These are phyloP conservation scores for Neurospora sublineolata DNA, from an alignment of 495 filamentous ascomycete species.

Conservation along the genomic window DNA sequence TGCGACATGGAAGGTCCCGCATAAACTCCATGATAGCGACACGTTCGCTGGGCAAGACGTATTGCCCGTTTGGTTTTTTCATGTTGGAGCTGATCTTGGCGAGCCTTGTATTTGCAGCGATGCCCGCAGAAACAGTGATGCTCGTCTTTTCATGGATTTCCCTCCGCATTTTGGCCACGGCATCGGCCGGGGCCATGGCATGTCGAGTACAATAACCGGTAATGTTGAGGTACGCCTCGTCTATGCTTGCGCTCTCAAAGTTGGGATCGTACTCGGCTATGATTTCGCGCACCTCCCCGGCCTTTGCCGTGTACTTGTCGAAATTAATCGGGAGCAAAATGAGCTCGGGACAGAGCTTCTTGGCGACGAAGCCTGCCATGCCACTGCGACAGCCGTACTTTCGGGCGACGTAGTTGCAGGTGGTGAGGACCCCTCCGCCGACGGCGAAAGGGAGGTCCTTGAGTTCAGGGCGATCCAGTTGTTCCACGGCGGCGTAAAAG, in stretches of 20 bases:
- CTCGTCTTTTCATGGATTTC: constrained; percentile 67
- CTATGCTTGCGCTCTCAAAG: constrained; percentile 86
- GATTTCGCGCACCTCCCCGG: constrained; percentile 73
- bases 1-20: constrained; percentile 66
- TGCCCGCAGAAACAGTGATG: constrained; percentile 91
- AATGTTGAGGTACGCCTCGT: constrained; percentile 95
- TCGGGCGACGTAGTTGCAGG: constrained; percentile 87
- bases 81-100: constrained; percentile 91
- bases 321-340: constrained; percentile 78
- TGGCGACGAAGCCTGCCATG: constrained; percentile 93
- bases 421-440: constrained; percentile 76
- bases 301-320: constrained; percentile 84
- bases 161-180: constrained; percentile 60
- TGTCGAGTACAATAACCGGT: constrained; percentile 72
- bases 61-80: constrained; percentile 97
- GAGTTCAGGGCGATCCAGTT: constrained; percentile 81
- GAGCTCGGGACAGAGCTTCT: constrained; percentile 83
- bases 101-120: constrained; percentile 83
- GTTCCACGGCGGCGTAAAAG: constrained; percentile 79
- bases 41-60: constrained; percentile 57
- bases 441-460: constrained; percentile 87
- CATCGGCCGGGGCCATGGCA: constrained; percentile 55
- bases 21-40: constrained; percentile 73
- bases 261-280: constrained; percentile 77
- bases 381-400: constrained; percentile 84